Evolutionary conservation across 2,329 filamentous ascomycete genomes (phyloP).

Genomic region (Ascochyta clinopodiicola): DNA sequence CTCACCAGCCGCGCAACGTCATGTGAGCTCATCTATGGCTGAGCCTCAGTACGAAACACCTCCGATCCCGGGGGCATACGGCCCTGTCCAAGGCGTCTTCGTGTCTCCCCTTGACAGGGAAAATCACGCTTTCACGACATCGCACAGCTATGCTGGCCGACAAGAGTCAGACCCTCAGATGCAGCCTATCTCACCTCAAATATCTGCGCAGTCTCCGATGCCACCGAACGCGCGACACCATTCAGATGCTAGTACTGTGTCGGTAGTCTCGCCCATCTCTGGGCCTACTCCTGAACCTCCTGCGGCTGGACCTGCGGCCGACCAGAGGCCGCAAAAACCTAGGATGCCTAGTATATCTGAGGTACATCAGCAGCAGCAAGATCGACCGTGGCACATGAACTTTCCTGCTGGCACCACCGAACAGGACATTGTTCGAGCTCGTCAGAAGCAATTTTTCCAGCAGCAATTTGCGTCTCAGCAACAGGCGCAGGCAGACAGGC

Average conservation of each 20-base stretch:
- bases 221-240: slow-evolving; percentile 31
- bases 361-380: slow-evolving; percentile 28
- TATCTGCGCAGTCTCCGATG: slow-evolving; percentile 40
- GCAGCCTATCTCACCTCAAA: slow-evolving; percentile 41
- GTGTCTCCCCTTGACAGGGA: slow-evolving; percentile 31
- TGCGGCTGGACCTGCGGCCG: slow-evolving; percentile 14
- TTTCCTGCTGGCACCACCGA: slow-evolving; percentile 44
- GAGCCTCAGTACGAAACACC: slow-evolving; percentile 47
- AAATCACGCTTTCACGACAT: slow-evolving; percentile 21
- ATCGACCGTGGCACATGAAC: slow-evolving; percentile 44
- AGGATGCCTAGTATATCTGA: slow-evolving; percentile 48
- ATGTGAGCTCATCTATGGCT: slow-evolving; percentile 24
- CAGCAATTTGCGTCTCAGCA: slow-evolving; percentile 43
- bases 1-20: slow-evolving; percentile 26
- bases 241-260: slow-evolving; percentile 38
- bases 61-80: slow-evolving; percentile 46
- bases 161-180: slow-evolving; percentile 41
- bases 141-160: slow-evolving; percentile 22
- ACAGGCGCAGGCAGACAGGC: slow-evolving; percentile 41
- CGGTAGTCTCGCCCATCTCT: slow-evolving; percentile 41
- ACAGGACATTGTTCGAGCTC: slow-evolving; percentile 46
- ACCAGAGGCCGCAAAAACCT: slow-evolving; percentile 31
- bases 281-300: slow-evolving; percentile 28
- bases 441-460: slow-evolving; percentile 45
- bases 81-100: slow-evolving; percentile 41